phyloP scores from a whole-genome alignment of 495 filamentous ascomycete genomes.

The Antarctomyces pellizariae region DNA sequence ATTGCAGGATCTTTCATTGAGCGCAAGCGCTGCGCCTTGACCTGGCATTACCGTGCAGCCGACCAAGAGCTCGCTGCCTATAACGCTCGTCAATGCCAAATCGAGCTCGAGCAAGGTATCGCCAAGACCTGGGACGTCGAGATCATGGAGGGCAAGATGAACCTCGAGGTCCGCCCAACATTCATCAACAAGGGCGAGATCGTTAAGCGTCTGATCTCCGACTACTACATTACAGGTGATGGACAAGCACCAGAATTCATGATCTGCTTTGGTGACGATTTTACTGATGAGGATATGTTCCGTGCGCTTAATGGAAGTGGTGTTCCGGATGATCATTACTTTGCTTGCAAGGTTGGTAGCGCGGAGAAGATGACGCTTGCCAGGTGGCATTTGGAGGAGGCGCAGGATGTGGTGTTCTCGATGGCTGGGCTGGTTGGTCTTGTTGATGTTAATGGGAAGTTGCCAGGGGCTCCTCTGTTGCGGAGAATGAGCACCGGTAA shows the following conservation, averaged over 20 bases:
- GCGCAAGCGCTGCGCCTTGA: slow-evolving; percentile 72
- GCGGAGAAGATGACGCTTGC: slow-evolving; percentile 72
- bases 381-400: slow-evolving; percentile 67
- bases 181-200: slow-evolving; percentile 96
- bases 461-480: too few species aligned
- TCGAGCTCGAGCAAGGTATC: slow-evolving; percentile 50
- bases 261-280: slow-evolving; percentile 80
- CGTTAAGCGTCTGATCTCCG: slow-evolving; percentile 47
- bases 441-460: too few species aligned
- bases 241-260: slow-evolving; percentile 46
- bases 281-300: slow-evolving; percentile 86
- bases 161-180: slow-evolving; percentile 84
- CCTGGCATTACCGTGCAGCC: slow-evolving; percentile 88
- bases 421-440: slow-evolving; percentile 44
- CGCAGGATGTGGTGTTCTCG: slow-evolving; percentile 62
- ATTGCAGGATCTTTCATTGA: slow-evolving; percentile 61
- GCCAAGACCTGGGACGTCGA: slow-evolving; percentile 65
- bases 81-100: slow-evolving; percentile 52
- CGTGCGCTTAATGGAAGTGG: slow-evolving; percentile 35
- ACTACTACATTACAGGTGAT: slow-evolving; percentile 31
- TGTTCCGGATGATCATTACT: slow-evolving; percentile 38
- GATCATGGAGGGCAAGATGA: slow-evolving; percentile 88
- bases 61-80: slow-evolving; percentile 62
- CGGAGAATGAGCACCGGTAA: too few species aligned
- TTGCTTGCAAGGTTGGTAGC: slow-evolving; percentile 71